These are phyloP conservation scores for Penicillium paneum DNA, from an alignment of 2,329 filamentous ascomycete genomes.

Conservation along the genomic window DNA sequence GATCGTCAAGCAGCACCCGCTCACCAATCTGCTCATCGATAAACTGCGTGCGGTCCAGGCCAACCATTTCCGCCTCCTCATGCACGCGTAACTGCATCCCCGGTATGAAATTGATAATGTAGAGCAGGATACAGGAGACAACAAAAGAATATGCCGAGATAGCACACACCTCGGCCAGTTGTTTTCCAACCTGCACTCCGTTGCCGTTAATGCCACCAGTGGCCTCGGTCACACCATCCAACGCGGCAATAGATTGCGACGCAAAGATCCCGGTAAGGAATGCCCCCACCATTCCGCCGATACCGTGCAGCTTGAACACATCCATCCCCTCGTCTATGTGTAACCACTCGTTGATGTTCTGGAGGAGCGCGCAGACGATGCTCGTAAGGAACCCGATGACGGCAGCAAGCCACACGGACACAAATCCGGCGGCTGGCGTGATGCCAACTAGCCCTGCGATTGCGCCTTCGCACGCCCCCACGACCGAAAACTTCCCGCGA, in stretches of 20 bases:
- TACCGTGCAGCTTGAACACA: conserved; percentile 58
- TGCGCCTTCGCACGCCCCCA: conserved; percentile 57
- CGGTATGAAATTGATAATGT: conserved; percentile 54
- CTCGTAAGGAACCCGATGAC: conserved; percentile 57
- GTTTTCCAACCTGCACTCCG: conserved; percentile 54
- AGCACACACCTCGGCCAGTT: conserved; percentile 55
- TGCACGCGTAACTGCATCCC: conserved; percentile 54
- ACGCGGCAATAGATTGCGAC: conserved; percentile 38
- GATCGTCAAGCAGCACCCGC: conserved; percentile 40
- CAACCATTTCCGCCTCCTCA: conserved; percentile 55
- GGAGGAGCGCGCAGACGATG: conserved; percentile 49
- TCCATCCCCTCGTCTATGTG: conserved; percentile 58
- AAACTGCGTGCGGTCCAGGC: conserved; percentile 55
- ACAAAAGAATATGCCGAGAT: conserved; percentile 54
- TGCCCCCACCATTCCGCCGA: conserved; percentile 57
- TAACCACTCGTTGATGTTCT: conserved; percentile 54
- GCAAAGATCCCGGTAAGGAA: conserved; percentile 60
- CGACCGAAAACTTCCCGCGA: conserved; percentile 53
- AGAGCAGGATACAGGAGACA: conserved; percentile 52
- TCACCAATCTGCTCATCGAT: conserved; percentile 57
- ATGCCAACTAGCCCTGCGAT: conserved; percentile 62
- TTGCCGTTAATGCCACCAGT: conserved; percentile 55
- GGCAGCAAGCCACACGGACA: conserved; percentile 53
- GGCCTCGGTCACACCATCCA: conserved; percentile 50
- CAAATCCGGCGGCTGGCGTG: conserved; percentile 55